Evolutionary conservation across 768 basidiomycete species (phyloP), one percentile per base, ranked within the genome.

Genomic region (Pholiota molesta): DNA sequence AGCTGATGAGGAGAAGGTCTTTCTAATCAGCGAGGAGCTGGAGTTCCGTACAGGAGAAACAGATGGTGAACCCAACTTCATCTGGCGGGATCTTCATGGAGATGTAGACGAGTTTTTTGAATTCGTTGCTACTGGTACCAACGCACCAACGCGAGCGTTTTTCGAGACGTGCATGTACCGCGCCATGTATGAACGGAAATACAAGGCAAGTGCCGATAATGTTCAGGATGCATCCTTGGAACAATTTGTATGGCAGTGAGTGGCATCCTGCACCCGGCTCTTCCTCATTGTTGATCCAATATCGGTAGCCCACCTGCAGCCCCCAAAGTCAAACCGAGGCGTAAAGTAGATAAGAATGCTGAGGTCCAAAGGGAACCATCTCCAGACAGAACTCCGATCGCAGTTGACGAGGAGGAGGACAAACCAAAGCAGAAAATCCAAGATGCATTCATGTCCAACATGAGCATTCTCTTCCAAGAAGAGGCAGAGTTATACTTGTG

Each of bases 101-200:
- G 96, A 95, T 71, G 83, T 94, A 19, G 96, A 96, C 67, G 97
- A 98, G 71, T 83, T 93, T 57, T 98, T 91, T 72, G 96, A 98
- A 74, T 99, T 96, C 72, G 90, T 97, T 17, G 89, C 92, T 28
- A 80, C 86, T 3, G 84, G 82, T 13, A 88, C 88, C 5, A 94
- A 94, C 51, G 87, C 86, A 55, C 90, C 92, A 0, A 96, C 94
- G 0, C 85, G 88, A 52, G 89, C 86, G 16, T 91, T 95, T 73
- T 97, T 99, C 71, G 95, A 98, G 77, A 89, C 89, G 26, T 93
- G 95, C 76, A 91, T 98, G 83, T 92, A 97, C 68, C 88, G 93
- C 29, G 97, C 97, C 61, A 95, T 99, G 88, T 99, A 90, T 74
- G 97, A 99, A 72, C 86, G 95, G 76, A 96, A 95, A 78, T 90